These are phyloP conservation scores for Leccinum griseonigrum DNA, from an alignment of 1,284 basidiomycete genomes.

Conservation along the genomic window DNA sequence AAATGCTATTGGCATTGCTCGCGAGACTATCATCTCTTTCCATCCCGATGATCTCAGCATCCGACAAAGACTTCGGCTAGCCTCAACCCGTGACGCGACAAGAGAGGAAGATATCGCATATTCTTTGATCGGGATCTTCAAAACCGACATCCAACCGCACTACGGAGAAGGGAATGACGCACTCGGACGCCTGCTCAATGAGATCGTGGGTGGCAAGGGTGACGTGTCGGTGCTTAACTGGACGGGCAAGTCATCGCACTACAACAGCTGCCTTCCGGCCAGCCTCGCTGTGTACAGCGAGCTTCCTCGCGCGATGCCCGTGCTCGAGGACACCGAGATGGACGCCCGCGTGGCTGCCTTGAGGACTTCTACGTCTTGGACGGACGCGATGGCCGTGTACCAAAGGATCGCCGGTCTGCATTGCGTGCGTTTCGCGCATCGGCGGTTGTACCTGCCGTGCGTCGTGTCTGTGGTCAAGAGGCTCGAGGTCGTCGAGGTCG, in stretches of 20 bases:
- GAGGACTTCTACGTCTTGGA: neutral
- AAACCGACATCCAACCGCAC: constrained; percentile 12
- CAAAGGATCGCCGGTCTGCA: neutral
- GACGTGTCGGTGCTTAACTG: constrained; percentile 17
- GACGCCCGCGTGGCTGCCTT: neutral
- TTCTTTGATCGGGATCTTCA: constrained; percentile 17
- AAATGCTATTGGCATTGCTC: constrained; percentile 7
- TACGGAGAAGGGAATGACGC: constrained; percentile 17
- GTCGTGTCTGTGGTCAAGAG: neutral
- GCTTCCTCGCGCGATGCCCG: neutral
- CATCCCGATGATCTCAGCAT: constrained; percentile 8
- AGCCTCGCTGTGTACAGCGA: constrained; percentile 10
- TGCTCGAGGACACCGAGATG: neutral
- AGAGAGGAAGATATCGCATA: constrained; percentile 18
- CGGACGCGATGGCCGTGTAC: neutral
- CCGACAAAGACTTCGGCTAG: constrained; percentile 15
- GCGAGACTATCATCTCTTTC: constrained; percentile 12
- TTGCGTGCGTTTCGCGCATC: neutral
- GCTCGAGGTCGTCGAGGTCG: neutral
- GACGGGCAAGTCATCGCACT: constrained; percentile 15
- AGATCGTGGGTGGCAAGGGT: constrained; percentile 10
- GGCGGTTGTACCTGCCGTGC: constrained; percentile 3
- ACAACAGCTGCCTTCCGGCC: constrained; percentile 15
- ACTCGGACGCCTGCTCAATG: constrained; percentile 14
- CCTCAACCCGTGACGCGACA: constrained; percentile 11